Evolutionary conservation across 2,329 filamentous ascomycete species (phyloP), one percentile per base, ranked within the genome.

Genomic region (Lachnum nothofagi): DNA sequence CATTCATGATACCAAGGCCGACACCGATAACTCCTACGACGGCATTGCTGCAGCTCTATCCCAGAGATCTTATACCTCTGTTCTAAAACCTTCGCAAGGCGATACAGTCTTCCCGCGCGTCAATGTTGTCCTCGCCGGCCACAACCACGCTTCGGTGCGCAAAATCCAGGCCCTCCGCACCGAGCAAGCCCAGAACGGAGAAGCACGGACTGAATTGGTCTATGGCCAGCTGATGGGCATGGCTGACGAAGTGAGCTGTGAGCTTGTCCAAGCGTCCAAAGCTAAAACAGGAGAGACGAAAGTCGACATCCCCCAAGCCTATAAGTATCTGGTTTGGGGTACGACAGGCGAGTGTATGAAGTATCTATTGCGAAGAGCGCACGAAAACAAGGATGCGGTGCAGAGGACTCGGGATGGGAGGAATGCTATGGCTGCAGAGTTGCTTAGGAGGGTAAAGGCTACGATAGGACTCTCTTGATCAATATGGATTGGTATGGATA

Each of bases 211-310:
- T 2, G 72, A 77, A 37, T 66, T 78, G 2, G 71, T 74, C 1
- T 90, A 88, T 66, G 86, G 86, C 2, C 91, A 96, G 70, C 78
- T 96, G 1, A 86, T 91, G 72, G 91, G 91, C 34, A 97, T 97
- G 91, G 91, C 91, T 1, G 91, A 97, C 60, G 91, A 96, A 65
- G 82, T 97, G 44, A 89, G 85, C 65, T 83, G 80, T 63, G 79
- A 82, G 64, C 68, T 84, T 2, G 60, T 66, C 1, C 55, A 60
- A 24, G 54, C 49, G 22, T 54, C 51, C 1, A 47, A 55, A 35
- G 41, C 50, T 2, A 44, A 76, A 53, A 51, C 39, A 9, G 46
- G 40, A 14, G 41, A 46, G 19, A 41, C 34, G 22, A 53, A 57
- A 22, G 68, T 83, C 8, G 75, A 85, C 53, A 69, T 84, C 27